Conservation (phyloP, 73 alveolate genomes). For the Paramecium caudatum region DNA sequence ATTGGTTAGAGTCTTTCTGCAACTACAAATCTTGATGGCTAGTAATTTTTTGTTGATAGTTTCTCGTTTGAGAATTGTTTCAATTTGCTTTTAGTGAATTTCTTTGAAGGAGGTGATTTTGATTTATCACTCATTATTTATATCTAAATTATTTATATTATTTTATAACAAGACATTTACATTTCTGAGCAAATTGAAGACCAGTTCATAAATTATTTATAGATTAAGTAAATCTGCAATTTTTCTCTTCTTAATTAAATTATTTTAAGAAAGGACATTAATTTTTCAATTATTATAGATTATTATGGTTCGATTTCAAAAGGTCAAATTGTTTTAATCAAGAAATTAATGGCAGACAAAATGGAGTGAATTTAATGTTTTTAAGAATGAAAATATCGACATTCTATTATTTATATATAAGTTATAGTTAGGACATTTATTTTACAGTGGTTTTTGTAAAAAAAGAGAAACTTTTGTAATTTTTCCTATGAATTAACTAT, state of each 20-base stretch:
- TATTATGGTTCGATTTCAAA: too few relatives aligned
- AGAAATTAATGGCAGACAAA: not conserved
- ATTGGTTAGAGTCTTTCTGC: slow-evolving; percentile 56
- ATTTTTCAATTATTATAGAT: not conserved
- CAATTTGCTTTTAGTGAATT: slow-evolving; percentile 44
- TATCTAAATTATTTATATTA: slow-evolving; percentile 25
- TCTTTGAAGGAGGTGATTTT: slow-evolving; percentile 57
- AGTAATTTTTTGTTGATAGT: not conserved
- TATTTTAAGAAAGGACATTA: not conserved
- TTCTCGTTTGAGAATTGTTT: slow-evolving; percentile 19
- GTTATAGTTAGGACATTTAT: not conserved
- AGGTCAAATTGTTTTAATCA: too few relatives aligned
- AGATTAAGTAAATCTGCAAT: not conserved
- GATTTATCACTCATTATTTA: slow-evolving; percentile 58
- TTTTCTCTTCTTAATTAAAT: not conserved
- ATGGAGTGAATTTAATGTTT: not conserved
- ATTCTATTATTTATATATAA: not conserved
- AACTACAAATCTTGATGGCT: slow-evolving; percentile 63
- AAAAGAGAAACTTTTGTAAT: too few relatives aligned
- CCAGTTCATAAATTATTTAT: too few relatives aligned
- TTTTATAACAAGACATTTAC: not conserved
- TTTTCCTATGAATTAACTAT: not conserved
- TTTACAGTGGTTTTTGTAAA: not conserved
- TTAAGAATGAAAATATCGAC: not conserved
- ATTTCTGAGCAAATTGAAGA: too few relatives aligned